Percentiles rank a stretch among this genome's conserved stretches.
phyloP scores from a whole-genome alignment of 2,329 filamentous ascomycete species.

The Fusarium drepaniforme region DNA sequence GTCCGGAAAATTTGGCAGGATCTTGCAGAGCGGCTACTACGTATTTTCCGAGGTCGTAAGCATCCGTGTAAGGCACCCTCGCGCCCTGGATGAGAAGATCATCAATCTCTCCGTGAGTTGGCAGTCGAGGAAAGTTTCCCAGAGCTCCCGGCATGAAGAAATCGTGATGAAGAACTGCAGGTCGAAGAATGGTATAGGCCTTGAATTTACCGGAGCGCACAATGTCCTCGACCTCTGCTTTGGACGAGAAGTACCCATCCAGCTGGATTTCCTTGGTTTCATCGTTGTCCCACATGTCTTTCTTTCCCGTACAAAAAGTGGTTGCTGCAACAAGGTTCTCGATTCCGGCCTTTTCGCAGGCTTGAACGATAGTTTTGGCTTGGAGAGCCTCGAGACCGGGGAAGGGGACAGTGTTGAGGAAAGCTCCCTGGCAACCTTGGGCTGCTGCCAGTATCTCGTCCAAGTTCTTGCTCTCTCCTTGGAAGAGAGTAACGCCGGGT shows the following conservation, averaged over 20 bases:
- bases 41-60: neutral
- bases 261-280: slow-evolving; percentile 26
- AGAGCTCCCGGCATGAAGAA: neutral
- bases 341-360: slow-evolving; percentile 47
- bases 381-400: slow-evolving; percentile 46
- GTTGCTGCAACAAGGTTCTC: slow-evolving; percentile 46
- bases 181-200: slow-evolving; percentile 51
- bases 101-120: neutral
- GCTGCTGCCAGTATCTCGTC: slow-evolving; percentile 48
- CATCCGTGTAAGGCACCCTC: neutral
- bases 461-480: slow-evolving; percentile 50
- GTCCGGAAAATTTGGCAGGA: slow-evolving; percentile 38
- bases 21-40: neutral
- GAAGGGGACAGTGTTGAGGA: slow-evolving; percentile 43
- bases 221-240: slow-evolving; percentile 51
- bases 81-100: neutral
- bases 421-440: slow-evolving; percentile 49
- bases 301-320: slow-evolving; percentile 36
- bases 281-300: slow-evolving; percentile 41
- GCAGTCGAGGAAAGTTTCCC: neutral
- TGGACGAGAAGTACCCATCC: slow-evolving; percentile 51
- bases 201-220: slow-evolving; percentile 43
- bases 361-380: slow-evolving; percentile 47
- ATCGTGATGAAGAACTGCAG: slow-evolving; percentile 29
- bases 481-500: slow-evolving; percentile 48